Conservation (phyloP, 2,329 filamentous ascomycete genomes). For the Fusarium miscanthi region DNA sequence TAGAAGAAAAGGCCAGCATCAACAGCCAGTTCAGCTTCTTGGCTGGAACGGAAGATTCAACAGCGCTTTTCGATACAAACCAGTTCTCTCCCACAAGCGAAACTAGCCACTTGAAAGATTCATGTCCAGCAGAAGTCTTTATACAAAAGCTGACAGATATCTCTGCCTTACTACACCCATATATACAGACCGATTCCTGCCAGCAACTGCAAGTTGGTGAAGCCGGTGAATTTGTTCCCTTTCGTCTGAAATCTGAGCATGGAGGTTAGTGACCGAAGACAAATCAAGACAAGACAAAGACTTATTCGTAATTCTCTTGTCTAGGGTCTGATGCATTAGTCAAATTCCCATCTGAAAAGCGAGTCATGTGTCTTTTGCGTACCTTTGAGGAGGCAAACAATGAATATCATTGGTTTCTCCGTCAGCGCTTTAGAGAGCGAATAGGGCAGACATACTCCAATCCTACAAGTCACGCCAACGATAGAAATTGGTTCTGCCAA, state of each 20-base stretch:
- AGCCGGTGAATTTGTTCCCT: neutral
- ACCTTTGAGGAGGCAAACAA: neutral
- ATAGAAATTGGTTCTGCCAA: constrained; percentile 5
- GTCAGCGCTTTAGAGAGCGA: neutral
- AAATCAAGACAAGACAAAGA: rapidly evolving
- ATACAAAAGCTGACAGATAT: neutral
- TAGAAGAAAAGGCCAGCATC: neutral
- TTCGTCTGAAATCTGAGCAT: neutral
- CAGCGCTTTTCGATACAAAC: rapidly evolving
- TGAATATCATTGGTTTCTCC: constrained; percentile 3
- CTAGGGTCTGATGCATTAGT: neutral
- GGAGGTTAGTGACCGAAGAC: neutral
- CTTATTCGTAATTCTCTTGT: rapidly evolving
- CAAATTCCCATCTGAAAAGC: neutral
- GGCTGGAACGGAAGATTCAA: rapidly evolving
- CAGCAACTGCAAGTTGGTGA: neutral
- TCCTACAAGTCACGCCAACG: neutral
- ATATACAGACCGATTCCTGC: neutral
- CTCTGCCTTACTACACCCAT: neutral
- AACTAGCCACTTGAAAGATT: rapidly evolving
- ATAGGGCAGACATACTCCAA: neutral
- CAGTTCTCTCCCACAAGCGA: neutral
- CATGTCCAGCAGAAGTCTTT: neutral
- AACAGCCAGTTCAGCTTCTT: neutral
- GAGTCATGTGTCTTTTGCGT: neutral